These are phyloP conservation scores for Coleophoma eucalyptorum DNA, from an alignment of 2,329 filamentous ascomycete genomes.

Conservation along the genomic window DNA sequence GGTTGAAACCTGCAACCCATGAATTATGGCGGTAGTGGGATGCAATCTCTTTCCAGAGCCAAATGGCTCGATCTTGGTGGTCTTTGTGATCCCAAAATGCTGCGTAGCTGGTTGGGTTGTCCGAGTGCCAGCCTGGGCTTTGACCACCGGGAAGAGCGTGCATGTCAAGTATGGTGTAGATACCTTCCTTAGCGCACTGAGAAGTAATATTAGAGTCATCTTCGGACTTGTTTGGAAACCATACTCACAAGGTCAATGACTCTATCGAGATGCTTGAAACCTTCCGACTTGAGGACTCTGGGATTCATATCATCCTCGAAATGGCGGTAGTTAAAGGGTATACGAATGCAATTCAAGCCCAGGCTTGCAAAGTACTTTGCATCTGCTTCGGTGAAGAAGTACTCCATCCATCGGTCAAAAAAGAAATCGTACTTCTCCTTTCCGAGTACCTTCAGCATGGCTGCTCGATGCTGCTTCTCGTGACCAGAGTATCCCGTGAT, in stretches of 20 bases:
- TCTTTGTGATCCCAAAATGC: slow-evolving; percentile 47
- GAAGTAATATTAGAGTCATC: no score
- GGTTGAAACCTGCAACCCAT: slow-evolving; percentile 46
- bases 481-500: slow-evolving; percentile 55
- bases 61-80: slow-evolving; percentile 42
- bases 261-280: slow-evolving; percentile 42
- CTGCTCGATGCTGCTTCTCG: slow-evolving; percentile 48
- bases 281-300: slow-evolving; percentile 35
- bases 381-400: slow-evolving; percentile 54
- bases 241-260: slow-evolving; percentile 32
- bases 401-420: slow-evolving; percentile 49
- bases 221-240: no score
- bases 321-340: slow-evolving; percentile 53
- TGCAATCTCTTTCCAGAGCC: slow-evolving; percentile 44
- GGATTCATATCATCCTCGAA: slow-evolving; percentile 44
- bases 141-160: slow-evolving; percentile 44
- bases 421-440: slow-evolving; percentile 51
- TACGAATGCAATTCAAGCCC: slow-evolving; percentile 50
- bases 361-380: slow-evolving; percentile 49
- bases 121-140: slow-evolving; percentile 46
- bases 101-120: slow-evolving; percentile 39
- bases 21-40: slow-evolving; percentile 37
- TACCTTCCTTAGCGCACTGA: slow-evolving; percentile 32
- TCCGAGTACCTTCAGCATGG: slow-evolving; percentile 46
- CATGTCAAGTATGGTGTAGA: slow-evolving; percentile 47